Evolutionary conservation across 176 grass and related monocot species (phyloP), one percentile per base, ranked within the genome.

Genomic region (Avena insularis): DNA sequence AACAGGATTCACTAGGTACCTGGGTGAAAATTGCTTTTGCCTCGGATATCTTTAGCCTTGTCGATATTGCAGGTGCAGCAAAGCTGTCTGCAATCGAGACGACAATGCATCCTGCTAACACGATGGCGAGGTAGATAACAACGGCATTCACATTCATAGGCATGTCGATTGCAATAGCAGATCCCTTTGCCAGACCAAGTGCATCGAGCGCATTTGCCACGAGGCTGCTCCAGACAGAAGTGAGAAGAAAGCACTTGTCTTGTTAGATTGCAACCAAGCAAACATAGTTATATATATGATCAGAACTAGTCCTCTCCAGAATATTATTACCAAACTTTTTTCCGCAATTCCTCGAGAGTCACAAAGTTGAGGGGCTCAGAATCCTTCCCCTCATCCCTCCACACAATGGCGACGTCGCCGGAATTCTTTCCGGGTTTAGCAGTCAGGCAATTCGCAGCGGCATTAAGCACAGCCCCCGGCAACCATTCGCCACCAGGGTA

Each of bases 11-110:
- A 58, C 5, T 19, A 54, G 50, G 68, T 90, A 98, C 96, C 92
- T 98, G 96, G 43, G 96, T 98, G 84, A 98, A 98, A 93, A 96
- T 98, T 82, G 93, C 92, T 85, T 92, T 98, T 73, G 96, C 62
- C 89, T 94, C 91, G 64, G 96, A 95, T 85, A 98, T 94, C 57
- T 91, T 92, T 29, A 98, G 86, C 86, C 96, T 88, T 6, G 73
- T 90, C 1, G 82, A 73, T 92, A 98, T 98, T 82, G 95, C 96
- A 76, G 90, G 86, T 43, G 96, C 86, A 72, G 90, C 96, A 96
- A 98, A 98, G 87, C 96, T 98, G 82, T 98, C 94, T 53, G 96
- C 96, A 91, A 98, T 96, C 8, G 96, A 98, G 20, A 98, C 93
- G 73, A 98, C 96, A 72, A 94, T 86, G 48, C 91, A 90, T 16